Evolutionary conservation across 371 early-diverging fungal genomes (phyloP).

Genomic region (Batrachochytrium dendrobatidis): DNA sequence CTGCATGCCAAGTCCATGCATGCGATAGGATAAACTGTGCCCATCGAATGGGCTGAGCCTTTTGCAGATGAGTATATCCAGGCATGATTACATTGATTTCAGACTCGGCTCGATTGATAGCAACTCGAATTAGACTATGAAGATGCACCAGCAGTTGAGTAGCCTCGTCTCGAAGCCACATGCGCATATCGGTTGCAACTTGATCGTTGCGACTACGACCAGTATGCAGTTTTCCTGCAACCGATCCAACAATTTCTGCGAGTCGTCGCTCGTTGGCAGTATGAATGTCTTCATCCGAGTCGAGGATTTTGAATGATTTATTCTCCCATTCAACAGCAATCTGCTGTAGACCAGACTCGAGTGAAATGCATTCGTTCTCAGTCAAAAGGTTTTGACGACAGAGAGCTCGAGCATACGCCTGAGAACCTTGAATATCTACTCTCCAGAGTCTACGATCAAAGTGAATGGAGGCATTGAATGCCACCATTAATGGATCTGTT

Average conservation of each 20-base stretch:
- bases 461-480: slow-evolving; percentile 88
- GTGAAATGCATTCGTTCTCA: slow-evolving; percentile 56
- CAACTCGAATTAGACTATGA: slow-evolving; percentile 64
- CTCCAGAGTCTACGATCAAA: slow-evolving; percentile 89
- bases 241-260: slow-evolving; percentile 81
- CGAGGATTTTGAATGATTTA: slow-evolving; percentile 62
- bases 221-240: slow-evolving; percentile 95
- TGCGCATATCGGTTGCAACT: slow-evolving; percentile 95
- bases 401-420: slow-evolving; percentile 86
- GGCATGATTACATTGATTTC: slow-evolving; percentile 93
- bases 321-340: slow-evolving; percentile 80
- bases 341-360: slow-evolving; percentile 64
- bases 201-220: slow-evolving; percentile 93
- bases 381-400: slow-evolving; percentile 67
- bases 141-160: slow-evolving; percentile 51
- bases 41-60: slow-evolving; percentile 98
- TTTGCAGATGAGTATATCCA: slow-evolving; percentile 95
- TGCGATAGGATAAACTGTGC: slow-evolving; percentile 81
- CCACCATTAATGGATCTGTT: slow-evolving; percentile 92
- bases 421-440: slow-evolving; percentile 82
- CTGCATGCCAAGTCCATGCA: slow-evolving; percentile 84
- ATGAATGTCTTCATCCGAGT: slow-evolving; percentile 95
- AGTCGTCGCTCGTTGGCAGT: slow-evolving; percentile 95
- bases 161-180: slow-evolving; percentile 85
- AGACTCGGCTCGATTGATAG: slow-evolving; percentile 68